These are phyloP conservation scores for Russula brevipes DNA, from an alignment of 768 basidiomycete species.

Conservation along the genomic window DNA sequence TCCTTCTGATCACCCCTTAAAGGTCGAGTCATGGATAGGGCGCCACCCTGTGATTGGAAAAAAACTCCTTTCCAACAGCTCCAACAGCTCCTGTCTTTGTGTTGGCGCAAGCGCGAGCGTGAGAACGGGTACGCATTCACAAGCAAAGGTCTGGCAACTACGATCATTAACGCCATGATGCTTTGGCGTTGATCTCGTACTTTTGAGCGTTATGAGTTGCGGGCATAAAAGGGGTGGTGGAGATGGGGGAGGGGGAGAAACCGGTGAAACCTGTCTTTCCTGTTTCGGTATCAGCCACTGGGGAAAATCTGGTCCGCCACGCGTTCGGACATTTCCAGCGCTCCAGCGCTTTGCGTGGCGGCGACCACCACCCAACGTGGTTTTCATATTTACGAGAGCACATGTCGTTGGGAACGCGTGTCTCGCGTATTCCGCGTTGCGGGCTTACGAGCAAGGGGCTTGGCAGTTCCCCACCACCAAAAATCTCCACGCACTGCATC, in stretches of 20 bases:
- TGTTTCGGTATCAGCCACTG: too few species aligned
- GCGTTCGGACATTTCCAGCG: background rate
- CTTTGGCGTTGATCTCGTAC: background rate
- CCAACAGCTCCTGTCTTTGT: background rate
- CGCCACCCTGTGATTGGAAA: background rate
- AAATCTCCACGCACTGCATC: too few species aligned
- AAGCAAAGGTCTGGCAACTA: background rate
- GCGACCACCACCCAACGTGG: slow-evolving; percentile 4
- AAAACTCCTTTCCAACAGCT: background rate
- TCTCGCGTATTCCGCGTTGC: slow-evolving; percentile 1
- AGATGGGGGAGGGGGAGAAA: background rate
- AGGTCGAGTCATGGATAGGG: background rate
- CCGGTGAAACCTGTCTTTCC: too few species aligned
- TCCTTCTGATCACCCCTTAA: background rate
- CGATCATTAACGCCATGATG: background rate
- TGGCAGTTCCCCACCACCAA: too few species aligned
- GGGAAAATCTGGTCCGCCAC: background rate
- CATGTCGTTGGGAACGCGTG: background rate
- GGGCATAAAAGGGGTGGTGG: background rate
- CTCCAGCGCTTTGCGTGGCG: background rate
- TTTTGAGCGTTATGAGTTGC: background rate
- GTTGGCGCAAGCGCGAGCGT: background rate
- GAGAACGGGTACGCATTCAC: background rate
- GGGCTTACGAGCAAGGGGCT: too few species aligned
- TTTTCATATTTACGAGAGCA: slow-evolving; percentile 20